Evolutionary conservation across 768 basidiomycete species (phyloP).

Genomic region (Boletus rufocinnamomeus): DNA sequence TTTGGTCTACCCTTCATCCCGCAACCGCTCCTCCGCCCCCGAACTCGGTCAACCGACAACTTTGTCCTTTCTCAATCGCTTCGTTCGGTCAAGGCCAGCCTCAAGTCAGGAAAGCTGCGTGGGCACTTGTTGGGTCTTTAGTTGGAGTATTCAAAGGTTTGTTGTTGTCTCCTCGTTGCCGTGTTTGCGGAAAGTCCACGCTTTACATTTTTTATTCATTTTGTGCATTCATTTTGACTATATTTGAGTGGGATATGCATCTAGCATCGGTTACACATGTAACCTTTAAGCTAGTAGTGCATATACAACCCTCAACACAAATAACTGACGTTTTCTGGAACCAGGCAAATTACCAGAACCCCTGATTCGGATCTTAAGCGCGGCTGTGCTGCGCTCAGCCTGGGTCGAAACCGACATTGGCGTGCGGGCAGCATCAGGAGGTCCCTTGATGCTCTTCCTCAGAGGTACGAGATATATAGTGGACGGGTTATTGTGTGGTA

Average conservation of each 20-base stretch:
- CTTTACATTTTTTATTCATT: not conserved
- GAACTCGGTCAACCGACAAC: conserved; percentile 34
- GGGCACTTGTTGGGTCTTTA: conserved; percentile 54
- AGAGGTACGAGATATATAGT: conserved; percentile 47
- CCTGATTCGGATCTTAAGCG: conserved; percentile 51
- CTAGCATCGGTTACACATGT: not conserved
- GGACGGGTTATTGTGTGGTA: not conserved
- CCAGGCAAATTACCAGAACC: conserved; percentile 28
- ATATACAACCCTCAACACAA: conserved; percentile 7
- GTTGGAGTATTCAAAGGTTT: conserved; percentile 49
- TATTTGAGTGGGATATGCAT: not conserved
- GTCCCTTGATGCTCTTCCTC: conserved; percentile 69
- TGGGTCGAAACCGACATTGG: conserved; percentile 70
- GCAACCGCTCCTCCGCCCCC: conserved; percentile 43
- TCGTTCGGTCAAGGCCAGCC: conserved; percentile 65
- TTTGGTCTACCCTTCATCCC: conserved; percentile 63
- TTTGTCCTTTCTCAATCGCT: conserved; percentile 17
- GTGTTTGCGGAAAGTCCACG: not conserved
- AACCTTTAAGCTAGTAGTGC: not conserved
- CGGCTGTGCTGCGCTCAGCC: conserved; percentile 63
- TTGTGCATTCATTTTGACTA: not conserved
- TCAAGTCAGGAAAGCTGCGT: conserved; percentile 69
- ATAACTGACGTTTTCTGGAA: conserved; percentile 5
- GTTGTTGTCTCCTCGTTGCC: not conserved
- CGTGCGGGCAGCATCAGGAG: conserved; percentile 71